Base-by-base conservation (phyloP, 1,139 yeast species). In the Yamadazyma sp. region DNA sequence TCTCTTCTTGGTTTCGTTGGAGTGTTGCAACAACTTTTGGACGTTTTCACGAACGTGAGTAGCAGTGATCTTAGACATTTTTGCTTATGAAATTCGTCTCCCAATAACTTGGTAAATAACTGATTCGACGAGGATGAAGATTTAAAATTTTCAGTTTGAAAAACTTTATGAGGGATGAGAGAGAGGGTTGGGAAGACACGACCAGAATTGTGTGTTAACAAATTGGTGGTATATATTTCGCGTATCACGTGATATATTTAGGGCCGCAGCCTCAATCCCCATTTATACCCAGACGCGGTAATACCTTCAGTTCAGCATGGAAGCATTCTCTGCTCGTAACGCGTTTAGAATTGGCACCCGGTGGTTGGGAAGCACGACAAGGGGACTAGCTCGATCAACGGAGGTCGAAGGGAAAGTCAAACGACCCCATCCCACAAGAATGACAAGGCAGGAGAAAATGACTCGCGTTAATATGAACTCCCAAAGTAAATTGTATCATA, bases 1-100 rank as follows among this genome's bases (percentile, higher is more conserved):
- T 86, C 99, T 89, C 96, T 92, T 92, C 88, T 92, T 92, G 82
- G 95, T 86, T 73, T 88, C 94, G 67, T 60, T 79, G 67, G 98
- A 89, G 81, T 73, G 84, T 70, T 84, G 86, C 73, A 94, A 79
- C 68, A 94, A 80, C 76, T 87, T 83, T 70, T 86, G 80, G 73
- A 94, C 97, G 82, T 89, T 82, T 67, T 86, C 96, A 79, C 98
- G 95, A 64, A 94, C 96, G 77, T 86, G 90, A 67, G 94, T 67
- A 64, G 86, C 77, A 62, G 92, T 81, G 73, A 92, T 81, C 80
- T 92, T 92, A 66, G 97, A 90, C 97, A 90, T 90, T 58, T 58
- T 75, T 59, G 50, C 27, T 34, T 53, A 52, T 12, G 14, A 25
- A 11, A 49, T 57, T 27, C 82, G 88, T 83, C 90, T 83, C 87